Evolutionary conservation across 1,139 yeast genomes (phyloP), one percentile per base, ranked within the genome.

Genomic region (Pichia norvegensis): DNA sequence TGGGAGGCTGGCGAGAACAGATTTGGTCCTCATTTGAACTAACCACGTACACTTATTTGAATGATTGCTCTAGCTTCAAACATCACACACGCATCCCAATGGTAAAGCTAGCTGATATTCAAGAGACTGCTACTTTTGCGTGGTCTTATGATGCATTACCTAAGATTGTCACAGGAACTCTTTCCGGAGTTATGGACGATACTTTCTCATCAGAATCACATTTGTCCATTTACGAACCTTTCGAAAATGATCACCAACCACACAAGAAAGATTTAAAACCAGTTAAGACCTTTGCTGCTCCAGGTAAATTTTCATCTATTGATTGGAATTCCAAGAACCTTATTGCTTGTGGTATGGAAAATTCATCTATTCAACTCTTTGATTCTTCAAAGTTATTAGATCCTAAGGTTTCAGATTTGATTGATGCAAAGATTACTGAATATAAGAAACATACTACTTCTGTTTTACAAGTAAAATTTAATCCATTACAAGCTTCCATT

Each of bases 111-210:
- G 78, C 79, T 65, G 96, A 88, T 66, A 81, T 87, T 59, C 74
- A 79, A 54, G 76, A 90, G 56, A 86, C 97, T 17, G 88, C 97
- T 42, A 82, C 95, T 33, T 87, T 92, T 67, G 95, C 97, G 43
- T 92, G 97, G 97, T 86, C 96, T 47, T 78, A 74, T 59, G 86
- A 81, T 57, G 67, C 75, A 44, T 70, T 81, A 50, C 95, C 96
- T 23, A 66, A 79, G 48, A 66, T 90, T 56, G 97, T 87, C 25
- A 79, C 96, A 1, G 98, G 96, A 38, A 84, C 97, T 0, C 86
- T 86, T 20, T 92, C 97, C 0, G 97, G 97, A 16, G 95, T 97
- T 16, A 84, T 92, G 56, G 97, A 87, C 61, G 85, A 85, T 43
- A 79, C 84, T 60, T 88, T 90, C 66, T 81, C 90, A 42, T 79